Evolutionary conservation across 2,329 filamentous ascomycete species (phyloP), one percentile per base, ranked within the genome.

Genomic region (Zarea fungicola): DNA sequence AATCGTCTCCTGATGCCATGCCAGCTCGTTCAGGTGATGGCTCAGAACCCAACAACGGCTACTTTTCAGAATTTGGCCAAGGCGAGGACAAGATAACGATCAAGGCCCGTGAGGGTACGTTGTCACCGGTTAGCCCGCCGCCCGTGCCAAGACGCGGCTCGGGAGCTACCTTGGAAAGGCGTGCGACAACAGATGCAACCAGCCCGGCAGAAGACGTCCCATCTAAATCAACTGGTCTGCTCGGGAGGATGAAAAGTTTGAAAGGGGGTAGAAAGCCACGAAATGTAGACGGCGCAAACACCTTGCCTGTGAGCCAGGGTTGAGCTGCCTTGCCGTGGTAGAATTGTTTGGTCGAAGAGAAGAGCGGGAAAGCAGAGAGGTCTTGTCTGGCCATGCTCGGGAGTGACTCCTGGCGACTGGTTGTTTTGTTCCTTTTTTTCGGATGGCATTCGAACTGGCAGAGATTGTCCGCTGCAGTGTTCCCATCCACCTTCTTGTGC

Each of bases 211-310:
- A 73, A 50, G 73, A 70, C 32, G 67, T 66, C 55, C 62, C 64
- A 56, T 64, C 68, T 56, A 72, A 74, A 61, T 65, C 65, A 41
- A 78, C 78, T 40, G 85, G 87, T 2, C 84, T 95, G 54, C 65
- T 95, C 53, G 87, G 80, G 45, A 80, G 89, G 48, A 88, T 93
- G 71, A 90, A 88, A 77, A 89, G 85, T 66, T 70, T 93, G 67
- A 91, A 89, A 72, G 84, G 85, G 43, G 81, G 81, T 26, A 76
- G 83, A 55, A 62, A 65, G 51, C 58, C 65, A 40, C 60, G 70
- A 67, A 59, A 66, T 64, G 50, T 69, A 63, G 55, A 64, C 60
- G 54, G 62, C 57, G 56, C 64, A 60, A 48, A 58, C 48, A 40
- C 19, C 16, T 22, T 35, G 8, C 21, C 41, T 25, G 34, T 35